Conservation (phyloP, 768 basidiomycete genomes). For the Phylloporus rhodoxanthus region DNA sequence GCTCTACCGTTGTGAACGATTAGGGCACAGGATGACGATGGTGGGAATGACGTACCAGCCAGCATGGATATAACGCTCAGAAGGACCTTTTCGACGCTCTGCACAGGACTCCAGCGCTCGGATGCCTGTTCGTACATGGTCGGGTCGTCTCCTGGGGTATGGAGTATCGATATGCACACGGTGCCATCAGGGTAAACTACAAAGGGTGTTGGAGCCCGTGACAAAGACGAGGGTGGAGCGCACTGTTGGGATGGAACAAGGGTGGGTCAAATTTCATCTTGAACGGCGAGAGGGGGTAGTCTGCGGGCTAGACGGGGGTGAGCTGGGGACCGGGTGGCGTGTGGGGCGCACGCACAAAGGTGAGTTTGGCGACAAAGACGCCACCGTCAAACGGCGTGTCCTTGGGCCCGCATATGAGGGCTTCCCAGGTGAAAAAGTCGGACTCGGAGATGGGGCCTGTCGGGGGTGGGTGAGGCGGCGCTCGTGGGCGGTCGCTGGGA, state of each 20-base stretch:
- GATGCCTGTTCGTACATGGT: conserved; percentile 92
- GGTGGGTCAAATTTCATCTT: conserved; percentile 99
- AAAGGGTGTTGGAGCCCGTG: neutral
- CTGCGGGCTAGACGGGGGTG: conserved; percentile 53
- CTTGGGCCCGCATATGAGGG: conserved; percentile 87
- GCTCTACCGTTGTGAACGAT: conserved; percentile 47
- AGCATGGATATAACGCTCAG: conserved; percentile 97
- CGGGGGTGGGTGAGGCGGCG: neutral
- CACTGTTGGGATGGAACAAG: conserved; percentile 95
- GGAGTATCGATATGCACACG: conserved; percentile 97
- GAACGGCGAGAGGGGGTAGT: conserved; percentile 97
- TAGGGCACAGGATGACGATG: neutral
- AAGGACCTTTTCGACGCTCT: conserved; percentile 95
- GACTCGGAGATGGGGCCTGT: conserved; percentile 84
- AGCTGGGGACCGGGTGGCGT: neutral
- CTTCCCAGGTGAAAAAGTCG: conserved; percentile 96
- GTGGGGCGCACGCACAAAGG: conserved; percentile 60
- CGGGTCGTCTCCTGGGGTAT: conserved; percentile 88
- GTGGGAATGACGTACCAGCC: conserved; percentile 49
- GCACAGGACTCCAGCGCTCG: conserved; percentile 98
- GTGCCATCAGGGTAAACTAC: conserved; percentile 93
- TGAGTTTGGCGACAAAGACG: conserved; percentile 85
- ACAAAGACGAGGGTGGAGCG: conserved; percentile 26
- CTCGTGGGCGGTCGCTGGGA: neutral
- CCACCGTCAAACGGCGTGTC: conserved; percentile 97